These are phyloP conservation scores for Aegilops umbellulata DNA, from an alignment of 176 grass and related monocot species.

Conservation along the genomic window DNA sequence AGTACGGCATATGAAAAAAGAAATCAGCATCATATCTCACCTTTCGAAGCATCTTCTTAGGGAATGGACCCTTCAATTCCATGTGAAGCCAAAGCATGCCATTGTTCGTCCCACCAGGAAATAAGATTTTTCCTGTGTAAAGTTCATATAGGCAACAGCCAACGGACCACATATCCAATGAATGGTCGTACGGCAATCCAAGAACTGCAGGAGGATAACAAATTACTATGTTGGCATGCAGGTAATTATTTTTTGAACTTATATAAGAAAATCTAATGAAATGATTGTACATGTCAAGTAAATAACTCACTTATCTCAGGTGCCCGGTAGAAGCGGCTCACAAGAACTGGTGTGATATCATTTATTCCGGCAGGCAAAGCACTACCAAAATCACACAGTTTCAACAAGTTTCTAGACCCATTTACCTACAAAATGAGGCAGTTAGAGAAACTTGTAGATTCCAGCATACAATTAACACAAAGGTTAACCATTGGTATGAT, in stretches of 20 bases:
- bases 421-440: conserved; percentile 67
- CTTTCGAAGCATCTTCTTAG: conserved; percentile 97
- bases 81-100: conserved; percentile 96
- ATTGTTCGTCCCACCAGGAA: conserved; percentile 91
- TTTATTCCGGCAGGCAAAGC: conserved; percentile 98
- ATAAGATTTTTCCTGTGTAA: conserved; percentile 91
- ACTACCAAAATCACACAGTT: conserved; percentile 96
- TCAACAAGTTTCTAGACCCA: conserved; percentile 85
- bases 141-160: conserved; percentile 96
- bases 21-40: conserved; percentile 39
- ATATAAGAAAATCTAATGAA: background rate
- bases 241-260: background rate
- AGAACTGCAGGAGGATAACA: conserved; percentile 66
- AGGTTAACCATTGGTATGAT: background rate
- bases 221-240: background rate
- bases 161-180: conserved; percentile 94
- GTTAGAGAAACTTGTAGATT: background rate
- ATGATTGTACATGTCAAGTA: background rate
- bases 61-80: conserved; percentile 90
- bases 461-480: background rate
- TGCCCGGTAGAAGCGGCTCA: conserved; percentile 95
- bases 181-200: conserved; percentile 86
- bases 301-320: conserved; percentile 97
- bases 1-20: background rate
- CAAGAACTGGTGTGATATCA: conserved; percentile 92